Percentiles rank a stretch among this genome's conserved stretches.
Evolutionary conservation across 2,329 filamentous ascomycete species (phyloP).

Genomic region (Escovopsis sp.): DNA sequence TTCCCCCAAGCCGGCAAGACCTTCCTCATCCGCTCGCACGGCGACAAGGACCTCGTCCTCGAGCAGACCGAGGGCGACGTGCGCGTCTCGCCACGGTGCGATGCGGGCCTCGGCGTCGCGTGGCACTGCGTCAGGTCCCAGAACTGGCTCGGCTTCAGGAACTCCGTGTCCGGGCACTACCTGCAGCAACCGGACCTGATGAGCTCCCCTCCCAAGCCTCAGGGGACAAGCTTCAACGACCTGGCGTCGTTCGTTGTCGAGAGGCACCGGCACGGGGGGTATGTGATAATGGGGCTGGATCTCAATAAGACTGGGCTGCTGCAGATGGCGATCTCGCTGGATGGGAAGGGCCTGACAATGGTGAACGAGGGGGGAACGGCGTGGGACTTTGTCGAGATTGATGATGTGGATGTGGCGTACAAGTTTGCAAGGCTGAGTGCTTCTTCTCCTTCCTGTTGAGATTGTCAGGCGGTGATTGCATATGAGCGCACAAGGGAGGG

Average conservation of each 20-base stretch:
- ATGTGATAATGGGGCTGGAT: not conserved
- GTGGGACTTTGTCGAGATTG: not conserved
- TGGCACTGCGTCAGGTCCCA: not conserved
- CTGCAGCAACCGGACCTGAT: not conserved
- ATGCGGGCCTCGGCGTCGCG: not conserved
- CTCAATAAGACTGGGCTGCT: not conserved
- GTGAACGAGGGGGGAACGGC: not conserved
- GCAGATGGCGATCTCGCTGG: not conserved
- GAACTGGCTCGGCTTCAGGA: not conserved
- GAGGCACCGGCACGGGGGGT: not conserved
- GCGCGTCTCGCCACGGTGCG: not conserved
- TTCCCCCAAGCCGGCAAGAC: not conserved
- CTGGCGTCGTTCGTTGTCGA: not conserved
- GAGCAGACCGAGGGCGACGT: not conserved
- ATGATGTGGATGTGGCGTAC: not conserved
- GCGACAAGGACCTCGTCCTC: not conserved
- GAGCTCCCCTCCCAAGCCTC: not conserved
- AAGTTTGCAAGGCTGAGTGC: not conserved
- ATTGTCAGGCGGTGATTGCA: not conserved
- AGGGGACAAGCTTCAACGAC: not conserved
- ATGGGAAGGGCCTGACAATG: not conserved
- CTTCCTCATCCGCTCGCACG: not conserved
- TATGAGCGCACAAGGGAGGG: not conserved
- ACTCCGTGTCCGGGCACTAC: not conserved
- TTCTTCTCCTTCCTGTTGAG: not conserved